Percentiles rank a stretch among this genome's conserved stretches.
These are phyloP conservation scores for Epichloe scottii DNA, from an alignment of 2,329 filamentous ascomycete species.

Conservation along the genomic window DNA sequence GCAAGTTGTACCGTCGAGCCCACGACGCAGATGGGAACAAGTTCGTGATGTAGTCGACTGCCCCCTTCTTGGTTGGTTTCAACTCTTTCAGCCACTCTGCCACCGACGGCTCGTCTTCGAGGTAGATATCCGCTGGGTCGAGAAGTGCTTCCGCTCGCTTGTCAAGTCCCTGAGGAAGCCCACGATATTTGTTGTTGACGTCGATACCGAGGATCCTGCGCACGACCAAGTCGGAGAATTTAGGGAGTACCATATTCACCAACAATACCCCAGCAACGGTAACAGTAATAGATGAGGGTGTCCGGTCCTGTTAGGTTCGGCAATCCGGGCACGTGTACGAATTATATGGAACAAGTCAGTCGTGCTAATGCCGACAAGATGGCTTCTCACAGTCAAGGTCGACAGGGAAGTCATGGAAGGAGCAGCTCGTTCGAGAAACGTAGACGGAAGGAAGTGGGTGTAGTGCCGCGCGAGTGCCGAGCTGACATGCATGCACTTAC, in stretches of 20 bases:
- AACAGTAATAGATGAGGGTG: no score
- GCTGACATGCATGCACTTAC: neutral
- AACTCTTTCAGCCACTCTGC: conserved; percentile 47
- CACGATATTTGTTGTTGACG: conserved; percentile 15
- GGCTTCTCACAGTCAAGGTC: neutral
- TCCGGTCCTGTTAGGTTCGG: neutral
- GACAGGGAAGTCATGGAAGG: neutral
- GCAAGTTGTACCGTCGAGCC: conserved; percentile 58
- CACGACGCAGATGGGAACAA: conserved; percentile 56
- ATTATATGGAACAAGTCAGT: neutral
- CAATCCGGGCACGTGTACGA: neutral
- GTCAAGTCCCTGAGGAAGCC: conserved; percentile 15
- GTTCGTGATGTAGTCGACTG: conserved; percentile 35
- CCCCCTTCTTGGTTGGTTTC: conserved; percentile 33
- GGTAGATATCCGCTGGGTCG: conserved; percentile 19
- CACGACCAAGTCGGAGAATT: conserved; percentile 12
- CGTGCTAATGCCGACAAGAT: no score
- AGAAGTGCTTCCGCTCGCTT: conserved; percentile 14
- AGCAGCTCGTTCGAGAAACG: neutral
- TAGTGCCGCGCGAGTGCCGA: neutral
- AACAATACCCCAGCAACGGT: neutral
- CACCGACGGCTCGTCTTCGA: conserved; percentile 56
- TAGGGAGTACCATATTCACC: neutral
- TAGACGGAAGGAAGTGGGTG: neutral
- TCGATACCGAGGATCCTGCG: conserved; percentile 20